Evolutionary conservation across 2,329 filamentous ascomycete species (phyloP), one percentile per base, ranked within the genome.

Genomic region (Lecanicillium sp.): DNA sequence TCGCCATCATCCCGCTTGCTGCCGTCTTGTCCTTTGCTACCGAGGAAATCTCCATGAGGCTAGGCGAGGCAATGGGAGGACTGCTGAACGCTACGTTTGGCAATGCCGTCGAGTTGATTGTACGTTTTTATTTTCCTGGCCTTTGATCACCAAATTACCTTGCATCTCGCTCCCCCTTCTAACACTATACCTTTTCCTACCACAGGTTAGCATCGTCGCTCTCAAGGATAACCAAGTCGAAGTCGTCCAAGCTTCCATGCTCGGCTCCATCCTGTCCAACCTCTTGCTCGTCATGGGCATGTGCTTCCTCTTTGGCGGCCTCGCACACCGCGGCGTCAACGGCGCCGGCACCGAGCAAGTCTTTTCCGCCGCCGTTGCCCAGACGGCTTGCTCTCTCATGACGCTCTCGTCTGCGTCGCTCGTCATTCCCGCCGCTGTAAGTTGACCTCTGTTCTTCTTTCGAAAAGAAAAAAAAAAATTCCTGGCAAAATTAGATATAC

Each of bases 221-320:
- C 73, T 98, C 33, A 78, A 71, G 48, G 79, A 92, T 51, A 78
- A 80, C 46, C 84, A 96, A 64, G 94, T 95, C 55, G 81, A 90
- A 52, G 89, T 96, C 48, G 90, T 96, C n/a, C 92, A 96, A 65
- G 84, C 90, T 15, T 94, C 87, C 47, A 96, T 96, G 89, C 79
- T 96, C 25, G 90, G 92, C 34, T 94, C 85, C 54, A 94, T 96
- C 51, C 71, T 96, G 29, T 95, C 90, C 48, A 96, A 96, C 62
- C 81, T 95, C 47, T 73, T 96, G 7, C 77, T 96, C 16, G 90
- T 88, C 33, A 73, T 88, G 56, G 83, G 83, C 51, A 85, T 85
- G 71, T 87, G 83, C 60, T 87, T 87, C 65, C 68, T 88, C 48
- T 73, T 84, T 40, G 85, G 85, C 40, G 85, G 85, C 22, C 64